Conservation (phyloP, 1,139 yeast genomes). For the Petasospora rhodanensis region DNA sequence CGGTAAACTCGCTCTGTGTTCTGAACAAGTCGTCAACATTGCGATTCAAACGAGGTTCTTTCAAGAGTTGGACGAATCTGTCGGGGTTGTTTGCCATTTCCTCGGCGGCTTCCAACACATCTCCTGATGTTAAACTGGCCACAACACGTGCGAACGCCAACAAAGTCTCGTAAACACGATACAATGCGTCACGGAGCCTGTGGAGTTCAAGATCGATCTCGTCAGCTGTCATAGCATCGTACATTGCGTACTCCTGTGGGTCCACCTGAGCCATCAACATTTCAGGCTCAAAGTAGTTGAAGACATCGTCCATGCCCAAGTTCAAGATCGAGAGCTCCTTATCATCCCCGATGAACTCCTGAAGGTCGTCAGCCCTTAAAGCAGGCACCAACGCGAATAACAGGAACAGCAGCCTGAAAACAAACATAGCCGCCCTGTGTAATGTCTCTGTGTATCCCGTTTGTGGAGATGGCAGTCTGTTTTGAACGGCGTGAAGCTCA, state of each 20-base stretch:
- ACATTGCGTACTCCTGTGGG: conserved; percentile 8
- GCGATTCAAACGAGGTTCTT: conserved; percentile 3
- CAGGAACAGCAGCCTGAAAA: conserved; percentile 2
- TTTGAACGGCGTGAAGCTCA: no score
- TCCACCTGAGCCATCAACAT: conserved; percentile 9
- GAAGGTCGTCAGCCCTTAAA: conserved; percentile 5
- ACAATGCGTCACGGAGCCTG: conserved; percentile 12
- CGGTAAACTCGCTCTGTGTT: neutral
- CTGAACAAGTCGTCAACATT: conserved; percentile 1
- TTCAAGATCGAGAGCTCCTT: conserved; percentile 11
- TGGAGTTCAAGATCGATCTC: conserved; percentile 13
- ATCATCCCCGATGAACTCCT: conserved; percentile 12
- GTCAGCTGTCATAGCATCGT: conserved; percentile 8
- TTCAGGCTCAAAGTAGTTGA: conserved; percentile 13
- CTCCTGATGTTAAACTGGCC: conserved; percentile 14
- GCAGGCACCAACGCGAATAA: neutral
- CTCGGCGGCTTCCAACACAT: conserved; percentile 17
- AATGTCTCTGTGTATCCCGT: neutral
- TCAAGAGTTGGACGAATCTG: conserved; percentile 5
- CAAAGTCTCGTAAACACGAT: conserved; percentile 13
- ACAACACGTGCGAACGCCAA: conserved; percentile 16
- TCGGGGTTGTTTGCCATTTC: conserved; percentile 7
- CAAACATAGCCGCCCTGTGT: conserved; percentile 6
- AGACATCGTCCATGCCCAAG: conserved; percentile 12
- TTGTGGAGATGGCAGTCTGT: no score